phyloP scores from a whole-genome alignment of 495 filamentous ascomycete species.

The Talaromyces proteolyticus region DNA sequence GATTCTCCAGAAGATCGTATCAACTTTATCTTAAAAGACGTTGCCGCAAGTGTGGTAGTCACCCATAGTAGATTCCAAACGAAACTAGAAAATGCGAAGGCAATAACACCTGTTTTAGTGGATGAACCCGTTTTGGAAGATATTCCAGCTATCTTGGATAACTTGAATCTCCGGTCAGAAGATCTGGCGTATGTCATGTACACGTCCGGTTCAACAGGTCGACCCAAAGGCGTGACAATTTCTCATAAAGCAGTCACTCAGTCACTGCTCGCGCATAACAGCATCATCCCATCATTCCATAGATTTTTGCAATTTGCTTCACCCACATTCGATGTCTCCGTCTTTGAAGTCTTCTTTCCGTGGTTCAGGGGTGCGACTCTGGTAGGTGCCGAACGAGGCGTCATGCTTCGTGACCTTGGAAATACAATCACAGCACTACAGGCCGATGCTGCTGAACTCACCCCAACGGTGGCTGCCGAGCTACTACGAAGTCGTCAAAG shows the following conservation, averaged over 20 bases:
- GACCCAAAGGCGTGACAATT: slow-evolving; percentile 76
- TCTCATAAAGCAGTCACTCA: slow-evolving; percentile 74
- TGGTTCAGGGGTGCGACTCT: slow-evolving; percentile 64
- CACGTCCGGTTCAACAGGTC: slow-evolving; percentile 84
- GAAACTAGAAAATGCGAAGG: slow-evolving; percentile 10
- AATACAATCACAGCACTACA: slow-evolving; percentile 53
- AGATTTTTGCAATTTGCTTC: slow-evolving; percentile 84
- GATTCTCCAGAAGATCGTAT: slow-evolving; percentile 69
- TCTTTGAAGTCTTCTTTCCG: slow-evolving; percentile 87
- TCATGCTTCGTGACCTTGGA: slow-evolving; percentile 66
- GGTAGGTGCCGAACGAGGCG: slow-evolving; percentile 55
- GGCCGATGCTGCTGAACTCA: slow-evolving; percentile 78
- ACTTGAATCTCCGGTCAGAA: slow-evolving; percentile 6
- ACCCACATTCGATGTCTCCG: slow-evolving; percentile 82
- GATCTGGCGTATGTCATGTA: slow-evolving; percentile 86
- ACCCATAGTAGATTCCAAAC: slow-evolving; percentile 25
- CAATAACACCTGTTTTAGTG: slow-evolving; percentile 20
- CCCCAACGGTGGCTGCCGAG: slow-evolving; percentile 71
- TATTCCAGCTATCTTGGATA: neutral
- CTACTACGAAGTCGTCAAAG: slow-evolving; percentile 53
- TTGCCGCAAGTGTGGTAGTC: slow-evolving; percentile 51
- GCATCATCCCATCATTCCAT: slow-evolving; percentile 62
- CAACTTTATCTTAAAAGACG: slow-evolving; percentile 66
- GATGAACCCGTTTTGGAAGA: slow-evolving; percentile 16
- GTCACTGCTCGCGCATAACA: slow-evolving; percentile 69